Conservation (phyloP, 768 basidiomycete genomes). For the Neoboletus brunneissimus region DNA sequence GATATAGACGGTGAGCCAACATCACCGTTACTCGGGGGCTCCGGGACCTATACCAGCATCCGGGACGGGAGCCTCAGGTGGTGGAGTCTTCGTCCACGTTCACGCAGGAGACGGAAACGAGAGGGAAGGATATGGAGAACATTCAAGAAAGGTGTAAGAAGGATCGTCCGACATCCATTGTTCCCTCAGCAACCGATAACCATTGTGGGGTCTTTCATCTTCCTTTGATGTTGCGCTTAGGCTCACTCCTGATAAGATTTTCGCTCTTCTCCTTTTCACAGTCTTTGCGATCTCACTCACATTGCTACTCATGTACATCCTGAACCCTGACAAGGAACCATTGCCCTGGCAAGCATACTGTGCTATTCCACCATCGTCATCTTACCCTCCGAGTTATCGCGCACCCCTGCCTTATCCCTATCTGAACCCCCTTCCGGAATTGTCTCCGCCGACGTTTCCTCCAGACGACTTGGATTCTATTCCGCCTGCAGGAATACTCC, state of each 20-base stretch:
- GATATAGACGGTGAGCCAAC: conserved; percentile 62
- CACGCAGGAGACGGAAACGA: conserved; percentile 52
- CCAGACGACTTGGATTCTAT: conserved; percentile 68
- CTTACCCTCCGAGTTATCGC: conserved; percentile 43
- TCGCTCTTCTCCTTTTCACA: conserved; percentile 72
- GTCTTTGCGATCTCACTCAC: conserved; percentile 82
- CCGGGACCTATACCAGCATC: conserved; percentile 34
- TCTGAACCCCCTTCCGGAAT: conserved; percentile 32
- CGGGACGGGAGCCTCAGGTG: conserved; percentile 51
- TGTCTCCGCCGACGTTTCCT: conserved; percentile 54
- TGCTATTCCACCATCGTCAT: conserved; percentile 55
- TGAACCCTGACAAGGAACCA: conserved; percentile 95
- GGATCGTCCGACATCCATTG: conserved; percentile 65
- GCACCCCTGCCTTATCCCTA: conserved; percentile 40
- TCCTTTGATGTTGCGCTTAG: conserved; percentile 3
- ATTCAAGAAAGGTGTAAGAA: conserved; percentile 52
- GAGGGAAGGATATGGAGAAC: conserved; percentile 46
- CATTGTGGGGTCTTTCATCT: conserved; percentile 52
- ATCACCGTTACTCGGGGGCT: conserved; percentile 41
- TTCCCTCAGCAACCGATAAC: conserved; percentile 79
- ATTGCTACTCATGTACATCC: conserved; percentile 82
- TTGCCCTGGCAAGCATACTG: conserved; percentile 95
- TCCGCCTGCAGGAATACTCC: conserved; percentile 79
- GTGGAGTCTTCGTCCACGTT: conserved; percentile 45
- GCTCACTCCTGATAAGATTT: conserved; percentile 45